Evolutionary conservation across 352 stramenopile species (phyloP), one percentile per base, ranked within the genome.

Genomic region (Pythium myriotylum): DNA sequence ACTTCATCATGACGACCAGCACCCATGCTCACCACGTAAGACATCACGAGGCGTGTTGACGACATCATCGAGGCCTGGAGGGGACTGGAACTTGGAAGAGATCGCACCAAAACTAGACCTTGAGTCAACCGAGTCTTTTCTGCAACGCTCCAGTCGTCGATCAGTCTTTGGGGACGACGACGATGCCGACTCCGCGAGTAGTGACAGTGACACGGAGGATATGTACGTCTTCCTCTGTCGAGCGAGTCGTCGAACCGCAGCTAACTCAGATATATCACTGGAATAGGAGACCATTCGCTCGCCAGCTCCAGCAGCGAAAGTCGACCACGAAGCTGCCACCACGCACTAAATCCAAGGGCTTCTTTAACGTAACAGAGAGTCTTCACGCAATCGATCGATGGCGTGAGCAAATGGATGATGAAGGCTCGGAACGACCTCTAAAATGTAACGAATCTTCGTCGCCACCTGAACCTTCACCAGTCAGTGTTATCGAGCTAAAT

Each of bases 331-430:
- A 58, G 63, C 60, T 53, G 33, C 67, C 37, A 13, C 33, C 46
- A 9, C 70, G 74, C 42, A 26, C 40, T 19, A 62, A 65, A 6
- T 50, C 47, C 17, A 65, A 53, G 10, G 59, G 63, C n/a, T 89
- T 91, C 47, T 91, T 92, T 65, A 88, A 92, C 62, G 79, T 92
- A 16, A 72, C 70, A 0, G 74, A 86, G 55, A 92, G 83, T 55
- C 59, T 92, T 32, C 72, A 88, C 39, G 83, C 81, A 17, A 89
- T 92, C 59, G 77, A 88, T 51, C 76, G 78, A 33, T 92, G 83
- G 81, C 69, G 79, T n/a, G 80, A 92, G 47, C 67, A 86, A 50
- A 81, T 86, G 74, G 74, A 83, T 13, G 67, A 81, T 10, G 77
- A 87, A 32, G 65, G 70, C 17, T 23, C 45, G 5, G 3, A 24